Evolutionary conservation across 2,329 filamentous ascomycete species (phyloP).

Genomic region (Emergomyces orientalis): DNA sequence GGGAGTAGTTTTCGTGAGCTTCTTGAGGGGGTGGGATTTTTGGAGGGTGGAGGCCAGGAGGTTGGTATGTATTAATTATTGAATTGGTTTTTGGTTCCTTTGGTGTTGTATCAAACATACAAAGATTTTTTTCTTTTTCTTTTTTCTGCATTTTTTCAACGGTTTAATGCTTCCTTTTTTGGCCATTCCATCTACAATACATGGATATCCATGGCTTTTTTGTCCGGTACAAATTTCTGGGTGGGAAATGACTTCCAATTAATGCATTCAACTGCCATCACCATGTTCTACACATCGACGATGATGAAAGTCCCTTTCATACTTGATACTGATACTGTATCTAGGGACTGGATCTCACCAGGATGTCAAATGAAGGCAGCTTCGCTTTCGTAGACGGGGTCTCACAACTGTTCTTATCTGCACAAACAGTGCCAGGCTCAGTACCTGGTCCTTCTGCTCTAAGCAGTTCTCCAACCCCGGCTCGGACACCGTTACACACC

Average conservation of each 20-base stretch:
- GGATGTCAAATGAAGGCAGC: slow-evolving; percentile 46
- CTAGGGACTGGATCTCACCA: slow-evolving; percentile 64
- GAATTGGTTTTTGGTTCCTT: slow-evolving; percentile 7
- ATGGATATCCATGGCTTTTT: background rate
- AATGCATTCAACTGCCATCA: background rate
- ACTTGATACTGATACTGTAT: background rate
- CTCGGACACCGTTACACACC: background rate
- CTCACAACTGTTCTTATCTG: slow-evolving; percentile 43
- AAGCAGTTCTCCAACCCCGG: slow-evolving; percentile 9
- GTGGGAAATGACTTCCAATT: background rate
- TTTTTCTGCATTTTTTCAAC: background rate
- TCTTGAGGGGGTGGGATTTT: slow-evolving; percentile 66
- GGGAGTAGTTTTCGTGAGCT: slow-evolving; percentile 69
- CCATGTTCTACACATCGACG: background rate
- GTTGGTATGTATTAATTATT: slow-evolving; percentile 43
- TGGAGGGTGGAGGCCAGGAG: slow-evolving; percentile 65
- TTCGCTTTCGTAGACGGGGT: slow-evolving; percentile 72
- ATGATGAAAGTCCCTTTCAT: background rate
- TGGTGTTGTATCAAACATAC: too few relatives aligned
- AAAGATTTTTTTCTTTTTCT: background rate
- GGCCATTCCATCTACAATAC: background rate
- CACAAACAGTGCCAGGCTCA: slow-evolving; percentile 11
- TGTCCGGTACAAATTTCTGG: background rate
- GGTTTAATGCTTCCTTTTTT: background rate
- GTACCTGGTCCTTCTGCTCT: slow-evolving; percentile 12